phyloP scores from a whole-genome alignment of 2,329 filamentous ascomycete genomes.

The Diplodia corticola region DNA sequence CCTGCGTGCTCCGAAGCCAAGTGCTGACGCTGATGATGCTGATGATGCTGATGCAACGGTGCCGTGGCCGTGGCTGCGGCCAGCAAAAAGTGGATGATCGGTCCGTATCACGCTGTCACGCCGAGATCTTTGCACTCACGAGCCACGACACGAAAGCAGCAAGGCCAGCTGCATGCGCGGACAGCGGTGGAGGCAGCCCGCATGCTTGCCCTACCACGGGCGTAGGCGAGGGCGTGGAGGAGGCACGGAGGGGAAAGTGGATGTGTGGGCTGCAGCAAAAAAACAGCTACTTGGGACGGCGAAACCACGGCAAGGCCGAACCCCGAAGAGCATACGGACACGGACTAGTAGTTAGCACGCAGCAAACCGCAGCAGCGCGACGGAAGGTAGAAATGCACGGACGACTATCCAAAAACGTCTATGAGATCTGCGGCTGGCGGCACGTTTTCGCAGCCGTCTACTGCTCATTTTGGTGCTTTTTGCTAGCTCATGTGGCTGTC shows the following conservation, averaged over 20 bases:
- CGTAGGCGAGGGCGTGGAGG: background rate
- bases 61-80: background rate
- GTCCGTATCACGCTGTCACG: slow-evolving; percentile 13
- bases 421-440: background rate
- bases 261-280: background rate
- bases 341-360: too few relatives aligned
- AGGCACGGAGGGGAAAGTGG: background rate
- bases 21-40: background rate
- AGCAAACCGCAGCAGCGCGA: background rate
- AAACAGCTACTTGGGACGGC: background rate
- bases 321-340: too few relatives aligned
- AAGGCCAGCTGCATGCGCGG: background rate
- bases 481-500: background rate
- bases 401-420: background rate
- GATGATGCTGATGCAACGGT: background rate
- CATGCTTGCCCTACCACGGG: slow-evolving; percentile 1
- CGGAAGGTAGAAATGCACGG: background rate
- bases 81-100: background rate
- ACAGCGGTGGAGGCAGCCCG: slow-evolving; percentile 7
- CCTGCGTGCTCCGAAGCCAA: background rate
- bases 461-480: background rate
- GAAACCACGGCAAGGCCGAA: background rate
- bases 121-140: background rate
- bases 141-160: slow-evolving; percentile 1
- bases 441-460: background rate